Percentiles rank a stretch among this genome's conserved stretches.
phyloP scores from a whole-genome alignment of 2,329 filamentous ascomycete genomes.

The Ophiosphaerella herpotricha region DNA sequence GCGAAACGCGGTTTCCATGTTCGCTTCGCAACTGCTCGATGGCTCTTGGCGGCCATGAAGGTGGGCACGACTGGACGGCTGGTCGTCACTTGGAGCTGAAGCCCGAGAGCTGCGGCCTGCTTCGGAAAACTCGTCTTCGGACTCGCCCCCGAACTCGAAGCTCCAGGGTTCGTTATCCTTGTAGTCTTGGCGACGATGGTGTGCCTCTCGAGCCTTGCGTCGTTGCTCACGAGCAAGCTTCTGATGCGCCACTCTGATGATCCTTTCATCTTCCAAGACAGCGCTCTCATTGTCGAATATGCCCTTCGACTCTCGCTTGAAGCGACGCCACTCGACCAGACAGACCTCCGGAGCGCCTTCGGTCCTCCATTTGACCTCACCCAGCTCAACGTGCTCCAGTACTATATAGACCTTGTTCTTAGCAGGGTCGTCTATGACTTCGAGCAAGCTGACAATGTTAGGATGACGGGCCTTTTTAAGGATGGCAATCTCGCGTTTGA shows the following conservation, averaged over 20 bases:
- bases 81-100: slow-evolving; percentile 26
- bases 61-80: slow-evolving; percentile 21
- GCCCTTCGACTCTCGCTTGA: slow-evolving; percentile 70
- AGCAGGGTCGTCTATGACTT: slow-evolving; percentile 96
- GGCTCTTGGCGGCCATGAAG: slow-evolving; percentile 26
- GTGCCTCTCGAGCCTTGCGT: slow-evolving; percentile 43
- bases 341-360: slow-evolving; percentile 84
- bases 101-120: slow-evolving; percentile 31
- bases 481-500: slow-evolving; percentile 95
- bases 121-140: slow-evolving; percentile 55
- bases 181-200: slow-evolving; percentile 33
- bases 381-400: slow-evolving; percentile 90
- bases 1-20: slow-evolving; percentile 44
- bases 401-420: slow-evolving; percentile 98
- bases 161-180: slow-evolving; percentile 74
- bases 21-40: slow-evolving; percentile 23
- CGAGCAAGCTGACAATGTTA: slow-evolving; percentile 93
- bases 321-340: slow-evolving; percentile 77
- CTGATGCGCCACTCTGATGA: slow-evolving; percentile 41
- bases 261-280: slow-evolving; percentile 50
- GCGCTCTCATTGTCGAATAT: slow-evolving; percentile 50
- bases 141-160: slow-evolving; percentile 74
- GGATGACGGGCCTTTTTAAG: slow-evolving; percentile 96
- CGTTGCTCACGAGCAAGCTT: slow-evolving; percentile 52
- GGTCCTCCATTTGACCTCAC: slow-evolving; percentile 92